phyloP scores from a whole-genome alignment of 2,329 filamentous ascomycete genomes.

The Shiraia bambusicola region DNA sequence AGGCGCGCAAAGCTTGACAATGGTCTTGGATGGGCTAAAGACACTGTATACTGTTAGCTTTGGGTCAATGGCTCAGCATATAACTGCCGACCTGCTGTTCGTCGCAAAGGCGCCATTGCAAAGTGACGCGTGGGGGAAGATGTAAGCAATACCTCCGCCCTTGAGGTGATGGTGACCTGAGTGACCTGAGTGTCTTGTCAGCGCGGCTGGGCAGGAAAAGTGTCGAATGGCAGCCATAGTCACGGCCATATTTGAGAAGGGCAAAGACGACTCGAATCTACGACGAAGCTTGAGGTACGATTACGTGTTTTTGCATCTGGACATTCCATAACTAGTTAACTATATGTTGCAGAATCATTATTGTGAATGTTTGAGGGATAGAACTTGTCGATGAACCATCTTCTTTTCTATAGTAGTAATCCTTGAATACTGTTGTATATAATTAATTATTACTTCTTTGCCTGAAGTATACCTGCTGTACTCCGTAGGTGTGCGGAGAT shows the following conservation, averaged over 20 bases:
- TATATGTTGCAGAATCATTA: too few species aligned
- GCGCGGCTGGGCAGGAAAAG: conserved; percentile 9
- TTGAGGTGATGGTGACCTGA: conserved; percentile 5
- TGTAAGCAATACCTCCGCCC: conserved; percentile 13
- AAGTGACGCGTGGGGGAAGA: conserved; percentile 24
- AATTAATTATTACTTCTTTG: too few species aligned
- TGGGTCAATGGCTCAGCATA: conserved; percentile 9
- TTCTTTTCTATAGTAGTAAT: too few species aligned
- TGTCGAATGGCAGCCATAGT: conserved; percentile 18
- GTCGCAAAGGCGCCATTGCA: conserved; percentile 28
- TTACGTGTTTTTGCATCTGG: conserved; percentile 4
- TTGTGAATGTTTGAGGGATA: too few species aligned
- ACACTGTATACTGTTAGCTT: conserved; percentile 17
- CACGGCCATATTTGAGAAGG: conserved; percentile 11
- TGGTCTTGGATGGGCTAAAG: conserved; percentile 5
- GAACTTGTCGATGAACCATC: too few species aligned
- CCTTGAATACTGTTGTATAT: too few species aligned
- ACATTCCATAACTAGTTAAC: too few species aligned
- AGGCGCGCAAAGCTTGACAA: conserved; percentile 4
- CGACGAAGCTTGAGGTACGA: conserved; percentile 26
- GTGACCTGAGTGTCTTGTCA: conserved; percentile 5
- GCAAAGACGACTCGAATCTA: conserved; percentile 24
- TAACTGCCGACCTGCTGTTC: conserved; percentile 18
- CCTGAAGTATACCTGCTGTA: too few species aligned
- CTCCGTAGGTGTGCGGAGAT: too few species aligned